Evolutionary conservation across 495 filamentous ascomycete genomes (phyloP), one percentile per base, ranked within the genome.

Genomic region (Hypoxylon perforatum): DNA sequence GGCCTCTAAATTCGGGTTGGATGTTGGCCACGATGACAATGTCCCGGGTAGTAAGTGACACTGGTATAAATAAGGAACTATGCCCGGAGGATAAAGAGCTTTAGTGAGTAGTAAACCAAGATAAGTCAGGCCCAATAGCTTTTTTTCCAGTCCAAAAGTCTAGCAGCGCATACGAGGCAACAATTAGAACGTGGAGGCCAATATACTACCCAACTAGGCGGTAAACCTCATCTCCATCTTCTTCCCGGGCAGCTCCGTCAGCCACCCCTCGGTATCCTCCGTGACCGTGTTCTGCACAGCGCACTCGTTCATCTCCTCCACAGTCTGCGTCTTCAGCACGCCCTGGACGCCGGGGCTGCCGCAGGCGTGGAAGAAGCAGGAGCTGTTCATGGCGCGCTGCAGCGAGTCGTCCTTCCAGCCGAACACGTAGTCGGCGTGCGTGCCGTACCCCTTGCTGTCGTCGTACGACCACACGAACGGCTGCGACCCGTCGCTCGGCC

Each of bases 401-500:
- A 81, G 57, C 4, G 72, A 69, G 55, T 80, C 78, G n/a, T 75
- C 77, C 69, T 79, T 74, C 78, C 78, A 80, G 14, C 81, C 77
- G 69, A 81, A 81, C 22, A 81, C 64, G 67, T 81, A 82, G 47
- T 80, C 76, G 33, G 77, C 78, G 60, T 77, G 80, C n/a, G 78
- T 81, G 12, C 77, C 78, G 52, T 78, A 83, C 18, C 81, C 81
- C 21, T 69, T 73, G 25, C 66, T 65, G 25, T 82, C 81, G 8
- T 70, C 73, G 61, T 79, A 77, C 15, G 65, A 71, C 76, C 76
- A 80, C 15, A 83, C 80, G 53, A 84, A 83, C 3, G 81, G 81
- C 21, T 83, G 73, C 14, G 72, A 69, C 14, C 77, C 78, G 49
- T 78, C 78, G 12, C 61, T 60, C 17, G 81, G 80, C 79, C 81